Evolutionary conservation across 78 protist genomes (phyloP).

Genomic region (Dictyostelium firmibasis): DNA sequence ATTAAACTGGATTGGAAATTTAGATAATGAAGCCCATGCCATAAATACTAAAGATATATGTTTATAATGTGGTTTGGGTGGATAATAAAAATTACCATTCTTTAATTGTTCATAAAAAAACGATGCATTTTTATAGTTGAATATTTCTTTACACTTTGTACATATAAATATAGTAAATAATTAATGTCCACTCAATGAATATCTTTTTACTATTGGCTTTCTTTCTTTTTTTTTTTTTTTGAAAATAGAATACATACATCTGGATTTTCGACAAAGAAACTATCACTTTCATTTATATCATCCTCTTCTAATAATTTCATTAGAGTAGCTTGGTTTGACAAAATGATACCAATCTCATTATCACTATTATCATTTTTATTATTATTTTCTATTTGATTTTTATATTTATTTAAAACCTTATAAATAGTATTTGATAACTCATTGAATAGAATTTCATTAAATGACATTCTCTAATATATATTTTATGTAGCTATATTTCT

Average conservation of each 20-base stretch:
- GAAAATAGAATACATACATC: neutral
- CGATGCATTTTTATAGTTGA: neutral
- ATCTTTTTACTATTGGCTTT: too few relatives aligned
- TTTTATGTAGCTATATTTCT: too few relatives aligned
- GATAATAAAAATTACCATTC: constrained; percentile 13
- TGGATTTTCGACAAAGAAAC: neutral
- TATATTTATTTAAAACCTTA: neutral
- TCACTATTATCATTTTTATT: neutral
- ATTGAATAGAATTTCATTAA: neutral
- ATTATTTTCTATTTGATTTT: neutral
- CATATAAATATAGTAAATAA: too few relatives aligned
- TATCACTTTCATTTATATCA: neutral
- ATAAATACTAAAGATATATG: constrained; percentile 30
- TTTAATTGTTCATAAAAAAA: neutral
- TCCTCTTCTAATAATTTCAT: neutral
- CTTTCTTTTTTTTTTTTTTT: too few relatives aligned
- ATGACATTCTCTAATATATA: neutral
- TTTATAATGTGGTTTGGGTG: constrained; percentile 63
- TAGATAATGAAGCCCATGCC: neutral
- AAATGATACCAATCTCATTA: neutral
- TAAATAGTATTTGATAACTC: neutral
- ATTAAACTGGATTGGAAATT: constrained; percentile 27
- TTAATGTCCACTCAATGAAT: too few relatives aligned
- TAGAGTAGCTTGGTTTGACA: neutral
- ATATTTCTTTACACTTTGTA: neutral